phyloP scores from a whole-genome alignment of 2,329 filamentous ascomycete species.

The Chrysosporium keratinophilum region DNA sequence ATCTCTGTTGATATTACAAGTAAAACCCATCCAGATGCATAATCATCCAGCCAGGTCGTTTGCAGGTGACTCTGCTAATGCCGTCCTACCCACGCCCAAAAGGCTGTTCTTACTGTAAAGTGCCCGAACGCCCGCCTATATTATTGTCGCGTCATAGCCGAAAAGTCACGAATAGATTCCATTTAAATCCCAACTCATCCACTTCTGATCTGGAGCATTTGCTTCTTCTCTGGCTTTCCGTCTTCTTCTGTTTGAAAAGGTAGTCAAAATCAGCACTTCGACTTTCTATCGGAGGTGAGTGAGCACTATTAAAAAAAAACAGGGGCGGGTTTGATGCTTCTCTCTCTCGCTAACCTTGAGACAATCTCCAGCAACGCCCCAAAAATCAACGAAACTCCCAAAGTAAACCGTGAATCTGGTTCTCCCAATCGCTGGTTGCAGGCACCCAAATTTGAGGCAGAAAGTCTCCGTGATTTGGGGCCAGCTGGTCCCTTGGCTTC shows the following conservation, averaged over 20 bases:
- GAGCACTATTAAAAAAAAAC: too few species aligned
- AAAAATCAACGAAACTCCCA: neutral
- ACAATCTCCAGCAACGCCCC: neutral
- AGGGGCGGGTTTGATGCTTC: neutral
- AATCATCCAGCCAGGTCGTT: neutral
- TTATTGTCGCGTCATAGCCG: neutral
- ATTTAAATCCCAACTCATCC: neutral
- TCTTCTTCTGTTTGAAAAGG: too few species aligned
- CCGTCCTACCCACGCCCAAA: conserved; percentile 1
- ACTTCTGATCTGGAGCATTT: too few species aligned
- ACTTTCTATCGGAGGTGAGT: too few species aligned
- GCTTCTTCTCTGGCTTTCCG: too few species aligned
- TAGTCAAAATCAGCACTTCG: too few species aligned
- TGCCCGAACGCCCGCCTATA: neutral
- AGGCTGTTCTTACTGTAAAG: neutral
- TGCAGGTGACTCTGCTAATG: neutral
- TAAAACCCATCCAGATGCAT: neutral
- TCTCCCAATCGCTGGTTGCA: neutral
- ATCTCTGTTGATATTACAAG: too few species aligned
- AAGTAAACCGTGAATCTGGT: neutral
- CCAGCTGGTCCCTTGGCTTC: neutral
- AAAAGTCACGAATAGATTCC: neutral
- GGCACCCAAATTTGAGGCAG: neutral
- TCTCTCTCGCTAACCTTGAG: neutral
- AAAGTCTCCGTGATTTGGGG: conserved; percentile 1